phyloP scores from a whole-genome alignment of 345 rosid genomes.

The Citropsis articulata region DNA sequence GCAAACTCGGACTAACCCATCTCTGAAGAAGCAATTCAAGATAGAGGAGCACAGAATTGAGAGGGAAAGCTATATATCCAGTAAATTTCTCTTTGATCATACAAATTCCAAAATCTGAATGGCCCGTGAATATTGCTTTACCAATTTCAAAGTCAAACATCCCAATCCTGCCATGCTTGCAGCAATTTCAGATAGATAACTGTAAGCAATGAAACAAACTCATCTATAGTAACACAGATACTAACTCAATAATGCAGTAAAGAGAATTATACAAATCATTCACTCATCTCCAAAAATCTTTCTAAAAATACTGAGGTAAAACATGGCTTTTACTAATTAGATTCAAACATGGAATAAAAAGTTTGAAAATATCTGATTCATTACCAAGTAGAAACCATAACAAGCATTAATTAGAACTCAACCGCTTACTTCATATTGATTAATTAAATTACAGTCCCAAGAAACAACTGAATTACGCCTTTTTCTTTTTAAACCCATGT shows the following conservation, averaged over 20 bases:
- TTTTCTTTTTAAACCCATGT: neutral
- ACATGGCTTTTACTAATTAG: neutral
- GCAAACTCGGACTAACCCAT: conserved; percentile 35
- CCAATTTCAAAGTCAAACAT: conserved; percentile 23
- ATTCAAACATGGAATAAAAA: neutral
- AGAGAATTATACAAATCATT: neutral
- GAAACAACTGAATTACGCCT: neutral
- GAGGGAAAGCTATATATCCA: conserved; percentile 13
- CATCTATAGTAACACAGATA: neutral
- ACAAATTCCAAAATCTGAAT: conserved; percentile 23
- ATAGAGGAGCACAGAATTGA: conserved; percentile 16
- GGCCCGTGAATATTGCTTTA: conserved; percentile 8
- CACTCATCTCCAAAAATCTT: neutral
- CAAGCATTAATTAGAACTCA: neutral
- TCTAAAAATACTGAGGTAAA: neutral
- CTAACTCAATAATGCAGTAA: neutral
- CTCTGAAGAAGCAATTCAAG: conserved; percentile 26
- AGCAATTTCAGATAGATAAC: neutral
- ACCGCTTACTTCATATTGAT: neutral
- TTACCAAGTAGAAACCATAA: neutral
- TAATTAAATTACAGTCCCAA: neutral
- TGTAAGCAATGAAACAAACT: neutral
- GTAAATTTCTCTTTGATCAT: conserved; percentile 28
- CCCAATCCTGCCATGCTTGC: conserved; percentile 33
- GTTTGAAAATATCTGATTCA: neutral